phyloP scores from a whole-genome alignment of 106 monocot genomes.

The Dendrobium officinale region DNA sequence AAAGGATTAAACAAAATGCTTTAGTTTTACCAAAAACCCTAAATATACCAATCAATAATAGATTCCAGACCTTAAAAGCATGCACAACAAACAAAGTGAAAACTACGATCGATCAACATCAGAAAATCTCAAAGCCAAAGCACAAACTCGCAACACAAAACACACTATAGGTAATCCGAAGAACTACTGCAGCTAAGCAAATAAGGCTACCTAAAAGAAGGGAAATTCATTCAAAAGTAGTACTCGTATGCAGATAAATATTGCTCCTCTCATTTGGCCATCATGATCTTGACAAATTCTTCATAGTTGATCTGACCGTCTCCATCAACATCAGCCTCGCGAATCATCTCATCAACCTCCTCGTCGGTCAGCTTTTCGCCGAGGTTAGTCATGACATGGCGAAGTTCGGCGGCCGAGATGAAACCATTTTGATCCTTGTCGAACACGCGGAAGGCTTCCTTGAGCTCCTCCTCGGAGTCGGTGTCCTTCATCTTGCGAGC shows the following conservation, averaged over 20 bases:
- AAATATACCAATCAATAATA: no score
- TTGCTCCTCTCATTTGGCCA: conserved; percentile 35
- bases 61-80: no score
- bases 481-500: conserved; percentile 47
- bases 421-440: conserved; percentile 60
- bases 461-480: conserved; percentile 48
- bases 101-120: neutral
- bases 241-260: neutral
- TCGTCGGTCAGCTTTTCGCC: conserved; percentile 50
- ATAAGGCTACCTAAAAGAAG: neutral
- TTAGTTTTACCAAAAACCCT: no score
- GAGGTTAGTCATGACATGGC: conserved; percentile 53
- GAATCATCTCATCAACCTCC: conserved; percentile 47
- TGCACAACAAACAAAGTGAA: no score
- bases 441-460: conserved; percentile 47
- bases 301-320: conserved; percentile 61
- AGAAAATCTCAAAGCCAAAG: neutral
- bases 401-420: conserved; percentile 50
- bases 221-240: neutral
- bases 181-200: neutral
- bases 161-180: neutral
- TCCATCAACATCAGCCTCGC: conserved; percentile 44
- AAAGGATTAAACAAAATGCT: no score
- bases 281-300: conserved; percentile 60
- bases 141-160: neutral